These are phyloP conservation scores for Gossypium aridum DNA, from an alignment of 441 rosid species.

Conservation along the genomic window DNA sequence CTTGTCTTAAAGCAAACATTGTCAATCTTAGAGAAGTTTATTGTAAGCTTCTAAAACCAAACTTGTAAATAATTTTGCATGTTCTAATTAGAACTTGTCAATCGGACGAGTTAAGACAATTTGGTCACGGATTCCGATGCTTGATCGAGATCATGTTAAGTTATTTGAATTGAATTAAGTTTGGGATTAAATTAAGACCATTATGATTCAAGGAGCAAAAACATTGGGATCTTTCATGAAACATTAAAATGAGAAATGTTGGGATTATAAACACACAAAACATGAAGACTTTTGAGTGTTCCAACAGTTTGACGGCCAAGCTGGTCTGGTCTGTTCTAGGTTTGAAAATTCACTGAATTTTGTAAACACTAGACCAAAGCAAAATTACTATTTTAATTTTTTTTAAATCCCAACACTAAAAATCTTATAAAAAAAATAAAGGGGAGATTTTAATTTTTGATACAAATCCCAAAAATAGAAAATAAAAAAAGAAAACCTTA, in stretches of 20 bases:
- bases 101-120: no score
- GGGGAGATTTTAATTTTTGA: neutral
- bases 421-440: slow-evolving; percentile 6
- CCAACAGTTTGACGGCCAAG: slow-evolving; percentile 28
- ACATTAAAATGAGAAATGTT: neutral
- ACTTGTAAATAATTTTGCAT: no score
- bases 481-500: no score
- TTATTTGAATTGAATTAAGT: no score
- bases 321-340: slow-evolving; percentile 16
- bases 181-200: neutral
- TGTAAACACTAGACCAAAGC: neutral
- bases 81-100: no score
- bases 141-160: no score
- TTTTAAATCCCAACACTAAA: slow-evolving; percentile 19
- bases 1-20: no score
- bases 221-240: slow-evolving; percentile 5
- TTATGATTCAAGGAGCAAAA: neutral
- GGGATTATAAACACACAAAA: slow-evolving; percentile 60
- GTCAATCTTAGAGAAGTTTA: no score
- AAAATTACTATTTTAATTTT: neutral
- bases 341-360: neutral
- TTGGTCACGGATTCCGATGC: no score
- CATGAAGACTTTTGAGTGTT: slow-evolving; percentile 39
- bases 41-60: no score
- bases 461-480: neutral